Conservation (phyloP, 1,284 basidiomycete species). For the Gomphus bonarii region DNA sequence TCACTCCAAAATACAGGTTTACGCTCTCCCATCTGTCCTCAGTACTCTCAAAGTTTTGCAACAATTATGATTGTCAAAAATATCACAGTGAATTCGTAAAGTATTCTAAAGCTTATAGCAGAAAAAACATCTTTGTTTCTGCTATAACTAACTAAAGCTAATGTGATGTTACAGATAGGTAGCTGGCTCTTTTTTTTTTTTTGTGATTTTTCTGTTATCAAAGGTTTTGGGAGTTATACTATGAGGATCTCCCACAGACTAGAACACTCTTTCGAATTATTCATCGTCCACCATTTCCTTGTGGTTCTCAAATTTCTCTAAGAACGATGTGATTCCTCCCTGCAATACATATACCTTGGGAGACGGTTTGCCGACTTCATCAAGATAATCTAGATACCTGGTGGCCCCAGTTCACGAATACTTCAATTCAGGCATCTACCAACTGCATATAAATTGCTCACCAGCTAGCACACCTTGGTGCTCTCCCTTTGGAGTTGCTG, state of each 20-base stretch:
- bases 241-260: not conserved
- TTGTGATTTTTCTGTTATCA: no score
- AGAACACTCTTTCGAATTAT: not conserved
- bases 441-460: slow-evolving; percentile 7
- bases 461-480: slow-evolving; percentile 22
- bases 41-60: no score
- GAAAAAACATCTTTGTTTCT: no score
- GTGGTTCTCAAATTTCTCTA: slow-evolving; percentile 10
- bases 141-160: no score
- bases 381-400: slow-evolving; percentile 25
- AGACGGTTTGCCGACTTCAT: slow-evolving; percentile 15
- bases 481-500: slow-evolving; percentile 20
- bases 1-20: no score
- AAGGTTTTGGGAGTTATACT: no score
- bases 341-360: slow-evolving; percentile 20
- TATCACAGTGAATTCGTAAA: no score
- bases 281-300: slow-evolving; percentile 18
- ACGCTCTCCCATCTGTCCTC: no score
- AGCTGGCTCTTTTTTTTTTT: no score
- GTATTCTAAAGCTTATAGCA: no score
- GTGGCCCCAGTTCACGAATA: not conserved
- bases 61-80: no score
- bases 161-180: no score
- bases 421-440: not conserved
- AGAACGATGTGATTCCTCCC: slow-evolving; percentile 20